These are phyloP conservation scores for Spencermartinsiella europaea DNA, from an alignment of 805 yeast genomes.

Conservation along the genomic window DNA sequence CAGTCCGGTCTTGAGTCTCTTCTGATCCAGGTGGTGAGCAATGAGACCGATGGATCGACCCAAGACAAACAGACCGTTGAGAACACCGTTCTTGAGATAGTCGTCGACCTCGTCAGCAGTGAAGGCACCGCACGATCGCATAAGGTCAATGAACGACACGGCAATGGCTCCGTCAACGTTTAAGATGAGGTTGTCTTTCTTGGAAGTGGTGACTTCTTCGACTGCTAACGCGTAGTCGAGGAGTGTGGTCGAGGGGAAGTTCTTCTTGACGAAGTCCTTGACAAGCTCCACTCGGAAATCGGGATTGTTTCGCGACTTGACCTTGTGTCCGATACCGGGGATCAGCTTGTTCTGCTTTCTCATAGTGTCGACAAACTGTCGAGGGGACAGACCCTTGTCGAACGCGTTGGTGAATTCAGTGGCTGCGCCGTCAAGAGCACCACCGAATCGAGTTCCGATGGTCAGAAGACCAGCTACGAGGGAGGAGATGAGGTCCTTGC, in stretches of 20 bases:
- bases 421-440: constrained; percentile 45
- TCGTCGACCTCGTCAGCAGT: constrained; percentile 42
- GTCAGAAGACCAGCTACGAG: constrained; percentile 42
- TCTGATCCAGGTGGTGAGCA: constrained; percentile 44
- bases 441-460: constrained; percentile 43
- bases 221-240: constrained; percentile 44
- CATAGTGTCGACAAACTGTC: constrained; percentile 43
- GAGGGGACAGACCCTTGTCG: constrained; percentile 42
- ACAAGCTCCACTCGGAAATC: constrained; percentile 45
- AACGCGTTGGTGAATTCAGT: constrained; percentile 40
- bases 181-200: constrained; percentile 42
- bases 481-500: constrained; percentile 43
- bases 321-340: constrained; percentile 45
- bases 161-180: constrained; percentile 46
- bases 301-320: constrained; percentile 44
- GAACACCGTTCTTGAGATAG: constrained; percentile 42
- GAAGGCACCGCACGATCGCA: constrained; percentile 42
- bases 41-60: constrained; percentile 44
- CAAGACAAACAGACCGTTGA: constrained; percentile 41
- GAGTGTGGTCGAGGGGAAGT: constrained; percentile 40
- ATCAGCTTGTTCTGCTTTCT: constrained; percentile 43
- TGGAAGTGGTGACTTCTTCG: constrained; percentile 45
- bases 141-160: constrained; percentile 39
- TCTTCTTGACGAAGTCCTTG: constrained; percentile 40
- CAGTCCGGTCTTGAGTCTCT: constrained; percentile 42